phyloP scores from a whole-genome alignment of 306 rosid species.

The Oemleria cerasiformis region DNA sequence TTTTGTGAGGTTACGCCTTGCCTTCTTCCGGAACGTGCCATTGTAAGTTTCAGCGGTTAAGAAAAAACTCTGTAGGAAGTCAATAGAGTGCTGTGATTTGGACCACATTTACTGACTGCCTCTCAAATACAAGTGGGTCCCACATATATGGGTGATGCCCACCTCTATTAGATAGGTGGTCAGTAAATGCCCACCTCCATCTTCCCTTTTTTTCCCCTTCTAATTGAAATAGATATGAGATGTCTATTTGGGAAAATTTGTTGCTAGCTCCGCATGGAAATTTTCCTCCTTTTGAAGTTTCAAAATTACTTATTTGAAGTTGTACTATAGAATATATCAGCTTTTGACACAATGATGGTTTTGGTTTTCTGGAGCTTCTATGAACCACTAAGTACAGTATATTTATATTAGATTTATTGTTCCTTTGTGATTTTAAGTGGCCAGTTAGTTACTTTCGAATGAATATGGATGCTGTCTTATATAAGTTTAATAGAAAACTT shows the following conservation, averaged over 20 bases:
- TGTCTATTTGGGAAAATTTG: neutral
- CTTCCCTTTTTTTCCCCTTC: neutral
- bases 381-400: neutral
- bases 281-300: conserved; percentile 1
- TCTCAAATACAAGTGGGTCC: no score
- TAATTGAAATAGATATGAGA: neutral
- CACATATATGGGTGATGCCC: no score
- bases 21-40: conserved; percentile 87
- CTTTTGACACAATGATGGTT: no score
- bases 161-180: no score
- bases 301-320: neutral
- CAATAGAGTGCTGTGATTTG: no score
- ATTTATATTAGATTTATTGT: neutral
- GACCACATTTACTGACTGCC: no score
- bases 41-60: conserved; percentile 53
- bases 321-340: neutral
- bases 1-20: conserved; percentile 95
- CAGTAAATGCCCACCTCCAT: neutral
- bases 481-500: conserved; percentile 16
- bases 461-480: conserved; percentile 8
- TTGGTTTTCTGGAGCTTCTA: neutral
- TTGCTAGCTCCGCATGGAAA: neutral
- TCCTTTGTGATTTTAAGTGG: neutral
- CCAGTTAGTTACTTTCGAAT: conserved; percentile 21
- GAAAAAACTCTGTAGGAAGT: conserved; percentile 15